Conservation (phyloP, 495 filamentous ascomycete genomes). For the Penicillium paxilli region DNA sequence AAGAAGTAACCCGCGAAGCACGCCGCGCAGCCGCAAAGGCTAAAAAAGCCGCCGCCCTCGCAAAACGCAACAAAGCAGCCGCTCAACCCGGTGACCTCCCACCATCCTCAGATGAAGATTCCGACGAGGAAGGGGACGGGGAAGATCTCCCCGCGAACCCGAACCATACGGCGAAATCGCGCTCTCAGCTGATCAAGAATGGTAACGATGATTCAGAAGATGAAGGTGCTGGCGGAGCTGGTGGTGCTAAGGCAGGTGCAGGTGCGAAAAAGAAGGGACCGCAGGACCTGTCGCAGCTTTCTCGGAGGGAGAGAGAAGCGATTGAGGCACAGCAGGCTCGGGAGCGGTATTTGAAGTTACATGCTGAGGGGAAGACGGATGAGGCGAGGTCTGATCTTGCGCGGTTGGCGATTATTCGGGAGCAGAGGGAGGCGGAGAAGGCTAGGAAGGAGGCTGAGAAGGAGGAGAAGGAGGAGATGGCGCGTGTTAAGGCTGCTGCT, state of each 20-base stretch:
- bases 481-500: too few species aligned
- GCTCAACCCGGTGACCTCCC: conserved; percentile 84
- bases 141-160: conserved; percentile 80
- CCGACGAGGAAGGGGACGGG: conserved; percentile 52
- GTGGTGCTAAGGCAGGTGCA: too few species aligned
- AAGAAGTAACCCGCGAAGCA: conserved; percentile 76
- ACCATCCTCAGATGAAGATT: conserved; percentile 50
- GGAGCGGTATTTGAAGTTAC: conserved; percentile 89
- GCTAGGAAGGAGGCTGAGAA: conserved; percentile 78
- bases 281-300: conserved; percentile 57
- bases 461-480: conserved; percentile 73
- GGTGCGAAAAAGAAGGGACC: too few species aligned
- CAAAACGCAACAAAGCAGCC: conserved; percentile 59
- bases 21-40: conserved; percentile 87
- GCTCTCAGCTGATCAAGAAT: conserved; percentile 56
- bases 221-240: too few species aligned
- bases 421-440: conserved; percentile 84
- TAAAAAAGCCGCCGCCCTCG: conserved; percentile 84
- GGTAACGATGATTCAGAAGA: conserved; percentile 40
- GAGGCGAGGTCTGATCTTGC: conserved; percentile 93
- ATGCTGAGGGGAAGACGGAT: conserved; percentile 95
- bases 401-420: conserved; percentile 72
- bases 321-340: conserved; percentile 83
- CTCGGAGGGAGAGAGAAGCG: conserved; percentile 84
- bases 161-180: conserved; percentile 76